Conservation (phyloP, 352 stramenopile species). For the Hyaloperonospora brassicae region DNA sequence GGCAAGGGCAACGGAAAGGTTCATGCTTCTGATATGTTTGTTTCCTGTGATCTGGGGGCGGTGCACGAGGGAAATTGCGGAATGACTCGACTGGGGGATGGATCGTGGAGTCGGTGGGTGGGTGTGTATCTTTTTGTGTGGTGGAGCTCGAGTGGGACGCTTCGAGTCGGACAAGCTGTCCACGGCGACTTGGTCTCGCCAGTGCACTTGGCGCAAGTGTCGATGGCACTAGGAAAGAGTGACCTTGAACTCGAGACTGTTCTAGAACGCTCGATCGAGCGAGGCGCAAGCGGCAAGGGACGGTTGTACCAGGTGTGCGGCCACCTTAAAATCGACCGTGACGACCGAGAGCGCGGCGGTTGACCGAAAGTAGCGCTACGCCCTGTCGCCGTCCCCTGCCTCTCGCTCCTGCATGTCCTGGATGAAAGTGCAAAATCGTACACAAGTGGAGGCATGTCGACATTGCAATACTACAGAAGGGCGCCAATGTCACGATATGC, state of each 20-base stretch:
- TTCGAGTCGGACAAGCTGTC: constrained; percentile 4
- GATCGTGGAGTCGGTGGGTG: not conserved
- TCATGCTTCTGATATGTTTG: constrained; percentile 30
- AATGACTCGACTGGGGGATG: constrained; percentile 16
- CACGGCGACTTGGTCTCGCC: too few species aligned
- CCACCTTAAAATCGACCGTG: too few species aligned
- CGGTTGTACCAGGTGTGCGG: too few species aligned
- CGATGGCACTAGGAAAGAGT: constrained; percentile 13
- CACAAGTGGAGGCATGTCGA: too few species aligned
- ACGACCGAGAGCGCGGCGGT: too few species aligned
- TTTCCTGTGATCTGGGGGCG: not conserved
- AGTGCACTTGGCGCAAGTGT: constrained; percentile 4
- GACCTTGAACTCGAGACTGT: constrained; percentile 20
- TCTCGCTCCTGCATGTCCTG: too few species aligned
- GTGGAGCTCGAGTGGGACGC: constrained; percentile 11
- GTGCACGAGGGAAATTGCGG: constrained; percentile 24
- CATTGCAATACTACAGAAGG: too few species aligned
- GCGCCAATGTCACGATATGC: too few species aligned
- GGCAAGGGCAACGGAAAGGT: constrained; percentile 52
- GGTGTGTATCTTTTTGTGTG: constrained; percentile 5
- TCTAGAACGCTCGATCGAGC: constrained; percentile 15
- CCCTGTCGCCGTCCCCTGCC: too few species aligned
- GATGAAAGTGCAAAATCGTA: too few species aligned
- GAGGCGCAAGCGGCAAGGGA: too few species aligned
- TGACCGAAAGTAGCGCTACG: too few species aligned